Evolutionary conservation across 305 asterid genomes (phyloP), one percentile per base, ranked within the genome.

Genomic region (Fraxinus floribunda): DNA sequence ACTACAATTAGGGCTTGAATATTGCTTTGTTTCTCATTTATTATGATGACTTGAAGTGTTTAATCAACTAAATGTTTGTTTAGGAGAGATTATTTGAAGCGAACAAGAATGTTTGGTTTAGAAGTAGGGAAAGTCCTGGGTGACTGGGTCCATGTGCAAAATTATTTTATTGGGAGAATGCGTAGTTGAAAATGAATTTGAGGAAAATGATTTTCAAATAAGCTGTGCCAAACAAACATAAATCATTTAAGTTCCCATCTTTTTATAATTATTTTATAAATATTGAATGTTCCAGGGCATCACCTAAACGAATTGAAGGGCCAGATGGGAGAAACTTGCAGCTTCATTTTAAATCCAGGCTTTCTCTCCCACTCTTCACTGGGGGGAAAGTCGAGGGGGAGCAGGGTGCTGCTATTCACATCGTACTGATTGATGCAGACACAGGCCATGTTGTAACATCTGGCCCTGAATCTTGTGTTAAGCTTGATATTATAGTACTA

Each of bases 311-410:
- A 75, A 90, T 93, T 84, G 95, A 91, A 89, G 98, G 95, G 66
- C 91, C 94, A 11, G 89, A 93, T 83, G 98, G 97, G 70, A 90
- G 97, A 87, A 92, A 87, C 89, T 86, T 92, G 90, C 97, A 93
- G 90, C 95, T 95, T 79, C 95, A 89, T 78, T 95, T 92, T 78
- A 89, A 78, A 84, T 88, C 97, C 44, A 88, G 97, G 78, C 91
- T 95, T 41, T 91, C 98, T 75, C 89, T 91, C 79, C 98, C 97
- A 20, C 89, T 93, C 64, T 93, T 90, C 83, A 93, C 98, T 8
- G 97, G 97, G 20, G 98, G 95, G 36, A 93, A 93, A 87, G 97
- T 93, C 68, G 95, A 92, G 90, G 98, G 98, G 35, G 98, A 93
- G 86, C 98, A 91, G 82, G 95, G 97, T 83, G 98, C 97, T 79